These are phyloP conservation scores for Phytophthora pisi DNA, from an alignment of 352 stramenopile genomes.

Conservation along the genomic window DNA sequence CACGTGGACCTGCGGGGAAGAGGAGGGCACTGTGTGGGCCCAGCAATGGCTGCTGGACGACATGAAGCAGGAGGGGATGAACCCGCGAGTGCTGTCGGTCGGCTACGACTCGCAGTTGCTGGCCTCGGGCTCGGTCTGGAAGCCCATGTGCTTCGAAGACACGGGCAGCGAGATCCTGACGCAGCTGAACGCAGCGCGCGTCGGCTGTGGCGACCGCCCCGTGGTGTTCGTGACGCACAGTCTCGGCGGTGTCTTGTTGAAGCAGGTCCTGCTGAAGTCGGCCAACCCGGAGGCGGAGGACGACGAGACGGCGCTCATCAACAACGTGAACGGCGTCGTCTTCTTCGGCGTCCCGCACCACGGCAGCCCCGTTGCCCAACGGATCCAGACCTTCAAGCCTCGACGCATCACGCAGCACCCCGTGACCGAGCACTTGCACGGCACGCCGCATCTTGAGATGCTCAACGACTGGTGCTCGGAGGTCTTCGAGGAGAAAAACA, in stretches of 20 bases:
- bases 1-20: constrained; percentile 79
- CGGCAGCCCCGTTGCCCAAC: constrained; percentile 75
- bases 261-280: constrained; percentile 79
- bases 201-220: constrained; percentile 62
- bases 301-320: constrained; percentile 38
- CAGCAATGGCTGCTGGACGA: constrained; percentile 73
- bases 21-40: constrained; percentile 66
- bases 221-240: constrained; percentile 88
- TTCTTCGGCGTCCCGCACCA: constrained; percentile 86
- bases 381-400: constrained; percentile 63
- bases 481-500: constrained; percentile 57
- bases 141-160: constrained; percentile 75
- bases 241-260: constrained; percentile 83
- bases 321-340: constrained; percentile 73
- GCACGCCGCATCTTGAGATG: constrained; percentile 75
- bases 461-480: constrained; percentile 78
- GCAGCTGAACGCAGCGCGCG: constrained; percentile 63
- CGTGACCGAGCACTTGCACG: constrained; percentile 77
- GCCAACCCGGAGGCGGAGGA: constrained; percentile 11
- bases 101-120: constrained; percentile 83
- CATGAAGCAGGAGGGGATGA: constrained; percentile 57
- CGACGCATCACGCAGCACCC: constrained; percentile 60
- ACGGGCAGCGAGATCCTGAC: constrained; percentile 68
- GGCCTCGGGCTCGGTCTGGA: constrained; percentile 74
- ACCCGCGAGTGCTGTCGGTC: constrained; percentile 78